Percentiles rank a stretch among this genome's conserved stretches.
Evolutionary conservation across 495 filamentous ascomycete genomes (phyloP).

Genomic region (Neurospora sp.): DNA sequence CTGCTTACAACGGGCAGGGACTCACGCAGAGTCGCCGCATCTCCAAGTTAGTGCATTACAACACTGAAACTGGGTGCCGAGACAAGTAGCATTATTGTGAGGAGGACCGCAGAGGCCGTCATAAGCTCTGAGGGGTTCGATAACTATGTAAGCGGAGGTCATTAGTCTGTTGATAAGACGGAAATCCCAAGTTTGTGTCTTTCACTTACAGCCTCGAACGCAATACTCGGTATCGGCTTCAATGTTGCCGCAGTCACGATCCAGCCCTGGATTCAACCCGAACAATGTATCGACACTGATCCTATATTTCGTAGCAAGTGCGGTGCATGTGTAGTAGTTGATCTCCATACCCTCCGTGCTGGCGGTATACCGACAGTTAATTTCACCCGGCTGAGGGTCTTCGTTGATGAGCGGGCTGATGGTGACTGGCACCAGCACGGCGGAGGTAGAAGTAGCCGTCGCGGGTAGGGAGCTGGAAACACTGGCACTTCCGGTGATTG

Average conservation of each 20-base stretch:
- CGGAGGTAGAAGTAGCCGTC: too few relatives aligned
- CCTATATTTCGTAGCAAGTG: conserved; percentile 4
- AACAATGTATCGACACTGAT: conserved; percentile 15
- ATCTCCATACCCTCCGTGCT: conserved; percentile 3
- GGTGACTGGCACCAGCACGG: neutral
- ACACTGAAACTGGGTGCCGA: conserved; percentile 12
- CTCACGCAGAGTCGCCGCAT: conserved; percentile 16
- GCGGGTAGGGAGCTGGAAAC: too few relatives aligned
- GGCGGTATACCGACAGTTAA: conserved; percentile 12
- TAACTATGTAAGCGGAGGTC: conserved; percentile 1
- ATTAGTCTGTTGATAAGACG: neutral
- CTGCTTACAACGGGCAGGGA: neutral
- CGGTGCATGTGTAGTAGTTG: conserved; percentile 15
- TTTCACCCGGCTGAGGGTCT: conserved; percentile 1
- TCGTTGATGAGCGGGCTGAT: neutral
- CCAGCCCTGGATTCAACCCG: conserved; percentile 13
- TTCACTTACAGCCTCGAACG: conserved; percentile 16
- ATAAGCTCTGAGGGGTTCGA: conserved; percentile 15
- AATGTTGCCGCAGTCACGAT: conserved; percentile 14
- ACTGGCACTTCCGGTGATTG: too few relatives aligned
- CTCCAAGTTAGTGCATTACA: conserved; percentile 19
- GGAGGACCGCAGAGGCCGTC: conserved; percentile 19
- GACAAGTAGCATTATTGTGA: conserved; percentile 22
- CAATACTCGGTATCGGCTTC: conserved; percentile 17
- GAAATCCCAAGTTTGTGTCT: neutral